Percentiles rank a stretch among this genome's conserved stretches.
Evolutionary conservation across 73 alveolate genomes (phyloP).

Genomic region (Paramecium octaurelia): DNA sequence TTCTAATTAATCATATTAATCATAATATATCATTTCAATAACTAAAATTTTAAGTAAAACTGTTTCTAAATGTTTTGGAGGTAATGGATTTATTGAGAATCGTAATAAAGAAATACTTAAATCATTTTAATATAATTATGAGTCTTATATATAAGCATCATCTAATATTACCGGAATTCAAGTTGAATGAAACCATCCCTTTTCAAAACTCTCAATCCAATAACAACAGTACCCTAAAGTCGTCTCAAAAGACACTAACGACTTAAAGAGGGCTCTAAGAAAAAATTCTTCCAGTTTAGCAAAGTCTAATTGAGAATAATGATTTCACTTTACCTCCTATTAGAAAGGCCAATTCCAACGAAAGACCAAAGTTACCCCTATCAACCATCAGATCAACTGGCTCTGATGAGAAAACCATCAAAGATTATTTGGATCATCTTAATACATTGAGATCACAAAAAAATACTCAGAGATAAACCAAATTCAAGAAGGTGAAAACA

Average conservation of each 20-base stretch:
- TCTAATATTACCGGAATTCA: neutral
- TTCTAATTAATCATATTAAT: slow-evolving; percentile 12
- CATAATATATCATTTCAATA: neutral
- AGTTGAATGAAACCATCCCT: neutral
- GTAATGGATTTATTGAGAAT: neutral
- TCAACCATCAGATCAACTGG: neutral
- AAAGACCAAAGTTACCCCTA: neutral
- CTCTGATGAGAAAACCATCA: neutral
- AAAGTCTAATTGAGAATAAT: neutral
- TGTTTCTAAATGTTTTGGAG: neutral
- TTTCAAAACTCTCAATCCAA: neutral
- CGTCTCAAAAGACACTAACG: neutral
- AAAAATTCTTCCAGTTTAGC: neutral
- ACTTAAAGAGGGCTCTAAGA: neutral
- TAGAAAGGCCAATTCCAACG: neutral
- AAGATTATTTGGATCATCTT: neutral
- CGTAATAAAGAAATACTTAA: neutral
- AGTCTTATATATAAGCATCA: neutral
- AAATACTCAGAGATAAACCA: neutral
- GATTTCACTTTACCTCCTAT: neutral
- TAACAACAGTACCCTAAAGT: neutral
- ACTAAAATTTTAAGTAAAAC: neutral
- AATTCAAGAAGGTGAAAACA: neutral
- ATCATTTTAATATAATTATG: neutral
- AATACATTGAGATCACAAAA: neutral